Evolutionary conservation across 2,329 filamentous ascomycete genomes (phyloP).

Genomic region (Thyridium curvatum): DNA sequence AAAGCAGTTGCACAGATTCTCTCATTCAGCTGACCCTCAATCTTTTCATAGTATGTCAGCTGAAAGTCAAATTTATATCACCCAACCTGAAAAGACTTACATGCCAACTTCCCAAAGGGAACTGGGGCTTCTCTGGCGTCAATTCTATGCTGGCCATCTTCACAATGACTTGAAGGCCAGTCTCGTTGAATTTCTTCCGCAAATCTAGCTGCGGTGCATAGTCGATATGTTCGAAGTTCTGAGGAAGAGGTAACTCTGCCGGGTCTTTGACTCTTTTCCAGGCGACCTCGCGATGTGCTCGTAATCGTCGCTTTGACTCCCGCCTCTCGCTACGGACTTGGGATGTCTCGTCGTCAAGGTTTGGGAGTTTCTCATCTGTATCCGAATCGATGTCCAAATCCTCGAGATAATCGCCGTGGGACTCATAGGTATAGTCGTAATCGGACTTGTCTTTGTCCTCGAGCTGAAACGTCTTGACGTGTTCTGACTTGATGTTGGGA

Average conservation of each 20-base stretch:
- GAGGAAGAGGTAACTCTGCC: background rate
- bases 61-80: too few relatives aligned
- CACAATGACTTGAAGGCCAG: conserved; percentile 54
- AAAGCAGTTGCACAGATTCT: conserved; percentile 49
- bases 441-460: too few relatives aligned
- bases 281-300: conserved; percentile 15
- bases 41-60: conserved; percentile 28
- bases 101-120: conserved; percentile 18
- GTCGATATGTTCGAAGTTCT: background rate
- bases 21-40: conserved; percentile 44
- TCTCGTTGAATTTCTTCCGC: conserved; percentile 18
- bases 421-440: too few relatives aligned
- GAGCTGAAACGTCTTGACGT: too few relatives aligned
- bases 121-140: conserved; percentile 46
- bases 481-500: too few relatives aligned
- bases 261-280: conserved; percentile 3
- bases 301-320: conserved; percentile 1
- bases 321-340: too few relatives aligned
- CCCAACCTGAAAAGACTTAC: too few relatives aligned
- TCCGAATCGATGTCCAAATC: background rate
- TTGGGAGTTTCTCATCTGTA: conserved; percentile 1
- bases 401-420: too few relatives aligned
- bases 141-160: conserved; percentile 56
- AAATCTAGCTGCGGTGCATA: conserved; percentile 5
- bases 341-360: conserved; percentile 3